Conservation (phyloP, 805 yeast species). For the Metschnikowia lochheadii region DNA sequence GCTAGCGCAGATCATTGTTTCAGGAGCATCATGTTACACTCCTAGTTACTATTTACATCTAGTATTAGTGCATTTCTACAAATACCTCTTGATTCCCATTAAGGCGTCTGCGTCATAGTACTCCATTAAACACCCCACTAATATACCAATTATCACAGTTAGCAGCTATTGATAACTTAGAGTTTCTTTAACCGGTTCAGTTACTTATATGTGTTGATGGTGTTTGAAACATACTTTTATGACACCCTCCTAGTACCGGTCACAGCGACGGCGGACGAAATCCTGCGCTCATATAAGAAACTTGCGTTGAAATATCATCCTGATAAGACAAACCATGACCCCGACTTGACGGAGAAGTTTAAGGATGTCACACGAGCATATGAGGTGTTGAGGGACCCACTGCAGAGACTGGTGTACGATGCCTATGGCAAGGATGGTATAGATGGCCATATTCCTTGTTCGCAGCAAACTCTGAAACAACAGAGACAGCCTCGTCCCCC, state of each 20-base stretch:
- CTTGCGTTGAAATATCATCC: conserved; percentile 58
- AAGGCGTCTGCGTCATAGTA: too few species aligned
- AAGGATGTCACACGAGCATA: conserved; percentile 65
- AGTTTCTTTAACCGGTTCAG: neutral
- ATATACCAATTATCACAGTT: too few species aligned
- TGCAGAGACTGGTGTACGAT: conserved; percentile 49
- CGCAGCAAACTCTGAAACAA: conserved; percentile 4
- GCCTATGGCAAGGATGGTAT: conserved; percentile 45
- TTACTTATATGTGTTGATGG: conserved; percentile 12
- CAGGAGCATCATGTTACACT: neutral
- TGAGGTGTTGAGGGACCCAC: conserved; percentile 50
- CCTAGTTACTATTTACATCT: neutral
- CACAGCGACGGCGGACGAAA: conserved; percentile 34
- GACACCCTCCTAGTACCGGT: conserved; percentile 32
- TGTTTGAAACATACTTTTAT: conserved; percentile 27
- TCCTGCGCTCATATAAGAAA: conserved; percentile 38
- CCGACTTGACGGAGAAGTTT: conserved; percentile 49
- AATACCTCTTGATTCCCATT: neutral
- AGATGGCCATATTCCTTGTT: conserved; percentile 23
- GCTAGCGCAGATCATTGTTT: conserved; percentile 6
- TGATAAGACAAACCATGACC: conserved; percentile 53
- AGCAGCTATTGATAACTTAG: too few species aligned
- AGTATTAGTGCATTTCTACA: neutral
- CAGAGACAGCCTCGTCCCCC: conserved; percentile 1
- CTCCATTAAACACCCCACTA: too few species aligned